A percentile compares a stretch with the other conserved stretches of the same genome.
Conservation (phyloP, 2,329 filamentous ascomycete species). For the Fusarium temperatum region DNA sequence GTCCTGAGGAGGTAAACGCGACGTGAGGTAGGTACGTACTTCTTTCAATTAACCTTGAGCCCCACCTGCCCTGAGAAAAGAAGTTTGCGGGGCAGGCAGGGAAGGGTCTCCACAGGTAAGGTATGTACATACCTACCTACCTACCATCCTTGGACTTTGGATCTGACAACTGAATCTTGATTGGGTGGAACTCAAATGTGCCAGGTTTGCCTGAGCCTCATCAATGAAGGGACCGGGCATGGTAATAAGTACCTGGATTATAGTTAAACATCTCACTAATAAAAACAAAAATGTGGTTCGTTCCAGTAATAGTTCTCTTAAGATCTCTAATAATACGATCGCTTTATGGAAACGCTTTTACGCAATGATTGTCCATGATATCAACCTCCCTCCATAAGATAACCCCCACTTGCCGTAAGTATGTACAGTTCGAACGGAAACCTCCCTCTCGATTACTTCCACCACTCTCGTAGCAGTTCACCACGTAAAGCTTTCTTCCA, state of each 20-base stretch:
- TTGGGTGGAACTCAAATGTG: not conserved
- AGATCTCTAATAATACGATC: constrained; percentile 18
- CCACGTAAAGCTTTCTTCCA: constrained; percentile 81
- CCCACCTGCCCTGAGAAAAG: not conserved
- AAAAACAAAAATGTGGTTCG: not conserved
- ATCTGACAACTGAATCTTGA: not conserved
- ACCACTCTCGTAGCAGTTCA: constrained; percentile 41
- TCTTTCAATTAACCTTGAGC: not conserved
- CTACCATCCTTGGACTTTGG: not conserved
- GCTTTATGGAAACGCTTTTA: constrained; percentile 29
- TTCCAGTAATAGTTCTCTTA: not conserved
- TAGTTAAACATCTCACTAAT: not conserved
- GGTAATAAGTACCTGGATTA: not conserved
- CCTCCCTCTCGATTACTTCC: constrained; percentile 13
- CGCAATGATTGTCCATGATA: constrained; percentile 25
- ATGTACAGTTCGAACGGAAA: constrained; percentile 44
- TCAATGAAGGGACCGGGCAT: not conserved
- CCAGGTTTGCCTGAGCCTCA: not conserved
- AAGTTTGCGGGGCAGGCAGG: not conserved
- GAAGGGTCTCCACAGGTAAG: not conserved
- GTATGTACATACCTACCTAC: too few relatives aligned
- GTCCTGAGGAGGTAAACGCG: not conserved
- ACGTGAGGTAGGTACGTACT: constrained; percentile 15
- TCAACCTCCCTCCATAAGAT: constrained; percentile 26
- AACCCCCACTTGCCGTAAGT: constrained; percentile 35